Conservation (phyloP, 768 basidiomycete species). For the Russula vinacea region DNA sequence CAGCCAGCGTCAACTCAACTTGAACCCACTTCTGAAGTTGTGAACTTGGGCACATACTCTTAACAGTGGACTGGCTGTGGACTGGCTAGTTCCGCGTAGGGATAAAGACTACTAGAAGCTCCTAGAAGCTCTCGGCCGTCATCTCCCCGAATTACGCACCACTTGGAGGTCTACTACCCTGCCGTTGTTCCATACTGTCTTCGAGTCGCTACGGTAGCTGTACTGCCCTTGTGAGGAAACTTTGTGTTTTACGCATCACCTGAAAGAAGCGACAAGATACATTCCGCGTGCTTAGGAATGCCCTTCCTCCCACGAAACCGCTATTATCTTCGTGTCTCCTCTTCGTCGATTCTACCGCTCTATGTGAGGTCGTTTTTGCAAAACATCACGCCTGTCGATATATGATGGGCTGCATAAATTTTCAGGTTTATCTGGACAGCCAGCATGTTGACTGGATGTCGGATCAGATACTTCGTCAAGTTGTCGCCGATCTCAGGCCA, state of each 20-base stretch:
- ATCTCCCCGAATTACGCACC: not conserved
- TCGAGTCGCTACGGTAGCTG: not conserved
- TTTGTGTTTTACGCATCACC: not conserved
- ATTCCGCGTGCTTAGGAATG: conserved; percentile 41
- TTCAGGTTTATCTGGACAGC: conserved; percentile 81
- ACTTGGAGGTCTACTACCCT: not conserved
- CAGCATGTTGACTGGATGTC: conserved; percentile 90
- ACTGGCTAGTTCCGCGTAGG: not conserved
- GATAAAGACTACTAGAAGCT: too few species aligned
- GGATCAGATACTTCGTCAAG: conserved; percentile 71
- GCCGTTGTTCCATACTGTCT: not conserved
- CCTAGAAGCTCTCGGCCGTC: not conserved
- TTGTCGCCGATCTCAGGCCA: conserved; percentile 75
- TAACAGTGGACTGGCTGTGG: not conserved
- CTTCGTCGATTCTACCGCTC: conserved; percentile 68
- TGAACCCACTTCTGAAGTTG: not conserved
- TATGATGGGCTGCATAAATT: not conserved
- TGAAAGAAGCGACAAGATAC: not conserved
- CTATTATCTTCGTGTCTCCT: conserved; percentile 79
- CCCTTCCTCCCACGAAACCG: conserved; percentile 69
- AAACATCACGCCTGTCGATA: not conserved
- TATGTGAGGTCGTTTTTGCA: conserved; percentile 49
- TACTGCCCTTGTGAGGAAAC: not conserved
- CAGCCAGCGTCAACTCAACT: too few species aligned
- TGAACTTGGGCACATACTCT: not conserved